These are phyloP conservation scores for Galerina marginata DNA, from an alignment of 768 basidiomycete genomes.

Conservation along the genomic window DNA sequence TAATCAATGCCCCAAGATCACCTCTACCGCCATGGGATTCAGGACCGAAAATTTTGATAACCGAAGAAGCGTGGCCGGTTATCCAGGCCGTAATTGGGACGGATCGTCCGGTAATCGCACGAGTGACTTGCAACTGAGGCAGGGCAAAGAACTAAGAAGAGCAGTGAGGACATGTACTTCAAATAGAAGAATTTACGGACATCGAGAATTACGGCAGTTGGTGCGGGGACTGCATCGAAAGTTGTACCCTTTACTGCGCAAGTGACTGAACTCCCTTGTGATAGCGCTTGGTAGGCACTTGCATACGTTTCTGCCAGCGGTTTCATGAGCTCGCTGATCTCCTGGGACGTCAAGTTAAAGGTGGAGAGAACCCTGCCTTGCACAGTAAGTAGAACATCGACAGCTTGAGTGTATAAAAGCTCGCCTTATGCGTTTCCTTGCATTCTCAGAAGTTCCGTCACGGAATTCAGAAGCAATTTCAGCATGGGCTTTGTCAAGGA, in stretches of 20 bases:
- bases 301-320: not conserved
- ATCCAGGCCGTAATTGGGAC: conserved; percentile 3
- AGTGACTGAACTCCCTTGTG: conserved; percentile 9
- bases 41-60: not conserved
- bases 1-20: not conserved
- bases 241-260: conserved; percentile 12
- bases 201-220: conserved; percentile 13
- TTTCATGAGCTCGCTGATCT: not conserved
- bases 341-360: not conserved
- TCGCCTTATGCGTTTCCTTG: conserved; percentile 2
- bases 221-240: conserved; percentile 12
- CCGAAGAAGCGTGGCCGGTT: not conserved
- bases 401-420: not conserved
- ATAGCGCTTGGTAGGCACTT: conserved; percentile 10
- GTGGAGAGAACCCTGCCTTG: not conserved
- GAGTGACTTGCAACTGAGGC: not conserved
- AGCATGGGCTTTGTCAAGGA: conserved; percentile 8
- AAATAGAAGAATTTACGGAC: not conserved
- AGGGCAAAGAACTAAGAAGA: conserved; percentile 7
- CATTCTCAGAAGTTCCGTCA: not conserved
- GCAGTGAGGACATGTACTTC: not conserved
- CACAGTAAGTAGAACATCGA: not conserved
- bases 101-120: not conserved
- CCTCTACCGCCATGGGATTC: conserved; percentile 8
- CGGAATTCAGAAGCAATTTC: conserved; percentile 11